Base-by-base conservation (phyloP, 306 rosid genomes). In the Rosa lucieae region DNA sequence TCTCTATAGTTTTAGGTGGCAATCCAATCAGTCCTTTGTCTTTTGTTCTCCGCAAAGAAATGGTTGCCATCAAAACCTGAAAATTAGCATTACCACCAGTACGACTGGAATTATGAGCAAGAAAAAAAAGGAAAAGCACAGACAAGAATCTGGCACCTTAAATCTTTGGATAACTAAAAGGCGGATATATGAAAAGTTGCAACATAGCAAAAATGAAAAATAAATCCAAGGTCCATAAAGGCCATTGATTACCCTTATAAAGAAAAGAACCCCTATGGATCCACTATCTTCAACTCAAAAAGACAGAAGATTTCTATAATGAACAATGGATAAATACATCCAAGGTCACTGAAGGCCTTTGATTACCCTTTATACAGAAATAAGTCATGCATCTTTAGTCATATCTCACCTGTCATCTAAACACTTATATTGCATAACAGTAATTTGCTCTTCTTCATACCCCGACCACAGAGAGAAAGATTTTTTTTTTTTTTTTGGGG, bases 11-110 rank as follows among this genome's bases (percentile, higher is more conserved):
- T 88, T 92, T 94, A 2, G 86, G 81, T 32, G 97, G 97, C 86
- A 94, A 78, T 81, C 89, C 93, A 21, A 85, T 78, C 83, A 90
- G 80, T 78, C 74, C 86, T 52, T 75, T 82, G 55, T 90, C 96
- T 79, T 92, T 94, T 43, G 91, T 90, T 89, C 97, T 86, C 74
- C 98, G 87, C 76, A 94, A 77, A 40, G 97, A 89, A 77, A 94
- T 89, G 51, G 94, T 89, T 51, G 82, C 90, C 92, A 94, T 89
- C 83, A 94, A 74, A 78, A 83, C 88, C 96, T 90, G 86, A 77
- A 82, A 46, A 35, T 66, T 40, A 17, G 47, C n/a, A 52, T 46
- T n/a, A 58, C 39, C 20, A 63, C 47, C 48, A 65, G 21, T 10
- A 18, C 69, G 66, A 26, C 48, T 46, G 9, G 26, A 53, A 76